phyloP scores from a whole-genome alignment of 805 yeast genomes.

The Alloascoidea africana region DNA sequence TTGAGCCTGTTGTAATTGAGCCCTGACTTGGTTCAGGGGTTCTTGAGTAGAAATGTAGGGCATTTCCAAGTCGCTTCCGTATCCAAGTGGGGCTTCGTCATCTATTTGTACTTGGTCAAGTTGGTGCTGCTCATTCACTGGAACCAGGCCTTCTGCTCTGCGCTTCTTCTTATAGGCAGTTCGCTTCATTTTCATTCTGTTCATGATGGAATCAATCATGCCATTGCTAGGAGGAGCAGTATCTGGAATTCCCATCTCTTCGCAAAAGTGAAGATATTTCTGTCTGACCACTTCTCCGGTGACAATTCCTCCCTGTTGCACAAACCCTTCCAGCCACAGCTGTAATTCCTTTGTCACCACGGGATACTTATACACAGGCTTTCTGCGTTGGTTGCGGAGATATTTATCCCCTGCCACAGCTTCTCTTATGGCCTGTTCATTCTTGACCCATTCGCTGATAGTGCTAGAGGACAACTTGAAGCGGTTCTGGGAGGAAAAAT shows the following conservation, averaged over 20 bases:
- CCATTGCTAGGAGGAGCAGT: neutral
- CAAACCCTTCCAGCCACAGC: neutral
- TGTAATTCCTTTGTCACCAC: neutral
- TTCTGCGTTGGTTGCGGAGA: neutral
- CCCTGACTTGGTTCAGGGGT: neutral
- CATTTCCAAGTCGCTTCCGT: neutral
- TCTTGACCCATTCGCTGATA: slow-evolving; percentile 1
- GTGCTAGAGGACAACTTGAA: neutral
- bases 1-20: neutral
- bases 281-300: neutral
- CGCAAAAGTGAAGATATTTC: neutral
- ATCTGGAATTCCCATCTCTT: neutral
- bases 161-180: too few relatives aligned
- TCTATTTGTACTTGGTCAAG: neutral
- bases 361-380: neutral
- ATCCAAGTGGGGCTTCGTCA: neutral
- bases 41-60: neutral
- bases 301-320: neutral
- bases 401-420: neutral
- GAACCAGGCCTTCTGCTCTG: too few relatives aligned
- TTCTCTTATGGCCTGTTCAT: neutral
- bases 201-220: neutral
- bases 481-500: neutral
- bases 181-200: neutral
- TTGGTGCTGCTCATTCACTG: neutral